phyloP scores from a whole-genome alignment of 495 filamentous ascomycete species.

The Ramalina intermedia region DNA sequence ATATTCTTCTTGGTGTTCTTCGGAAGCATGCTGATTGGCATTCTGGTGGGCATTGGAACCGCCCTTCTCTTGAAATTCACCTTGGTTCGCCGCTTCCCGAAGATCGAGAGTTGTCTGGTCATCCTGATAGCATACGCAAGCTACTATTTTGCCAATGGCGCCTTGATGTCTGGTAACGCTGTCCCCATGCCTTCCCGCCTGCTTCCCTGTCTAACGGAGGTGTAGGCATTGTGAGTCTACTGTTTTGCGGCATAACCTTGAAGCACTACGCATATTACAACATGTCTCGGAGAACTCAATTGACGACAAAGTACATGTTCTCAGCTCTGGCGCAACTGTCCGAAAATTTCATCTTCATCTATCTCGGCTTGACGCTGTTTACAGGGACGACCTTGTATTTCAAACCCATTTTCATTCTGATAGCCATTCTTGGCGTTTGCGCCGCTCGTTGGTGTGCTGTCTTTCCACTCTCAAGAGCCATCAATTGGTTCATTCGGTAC shows the following conservation, averaged over 20 bases:
- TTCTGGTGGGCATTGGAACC: slow-evolving; percentile 71
- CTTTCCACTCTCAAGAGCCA: slow-evolving; percentile 76
- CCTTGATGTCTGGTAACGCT: slow-evolving; percentile 78
- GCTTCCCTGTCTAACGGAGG: slow-evolving; percentile 6
- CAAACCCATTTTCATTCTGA: slow-evolving; percentile 89
- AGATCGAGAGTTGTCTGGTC: slow-evolving; percentile 92
- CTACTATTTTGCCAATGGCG: slow-evolving; percentile 92
- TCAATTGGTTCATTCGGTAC: slow-evolving; percentile 90
- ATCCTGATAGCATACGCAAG: slow-evolving; percentile 88
- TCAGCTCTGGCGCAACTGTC: slow-evolving; percentile 87
- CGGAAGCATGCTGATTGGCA: slow-evolving; percentile 77
- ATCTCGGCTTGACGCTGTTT: slow-evolving; percentile 85
- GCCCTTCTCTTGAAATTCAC: slow-evolving; percentile 87
- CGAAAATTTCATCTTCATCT: slow-evolving; percentile 99
- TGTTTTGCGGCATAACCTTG: slow-evolving; percentile 95
- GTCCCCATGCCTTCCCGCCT: neutral
- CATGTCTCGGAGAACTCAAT: slow-evolving; percentile 93
- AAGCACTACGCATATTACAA: slow-evolving; percentile 99
- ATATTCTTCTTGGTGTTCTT: slow-evolving; percentile 95
- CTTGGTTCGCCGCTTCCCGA: slow-evolving; percentile 76
- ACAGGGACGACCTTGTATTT: slow-evolving; percentile 77
- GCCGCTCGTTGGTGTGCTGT: slow-evolving; percentile 82
- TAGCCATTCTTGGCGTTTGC: slow-evolving; percentile 84
- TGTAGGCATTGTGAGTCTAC: slow-evolving; percentile 82
- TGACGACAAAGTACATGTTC: slow-evolving; percentile 97